Evolutionary conservation across 176 grass and related monocot species (phyloP), one percentile per base, ranked within the genome.

Genomic region (Rhynchospora tenuis): DNA sequence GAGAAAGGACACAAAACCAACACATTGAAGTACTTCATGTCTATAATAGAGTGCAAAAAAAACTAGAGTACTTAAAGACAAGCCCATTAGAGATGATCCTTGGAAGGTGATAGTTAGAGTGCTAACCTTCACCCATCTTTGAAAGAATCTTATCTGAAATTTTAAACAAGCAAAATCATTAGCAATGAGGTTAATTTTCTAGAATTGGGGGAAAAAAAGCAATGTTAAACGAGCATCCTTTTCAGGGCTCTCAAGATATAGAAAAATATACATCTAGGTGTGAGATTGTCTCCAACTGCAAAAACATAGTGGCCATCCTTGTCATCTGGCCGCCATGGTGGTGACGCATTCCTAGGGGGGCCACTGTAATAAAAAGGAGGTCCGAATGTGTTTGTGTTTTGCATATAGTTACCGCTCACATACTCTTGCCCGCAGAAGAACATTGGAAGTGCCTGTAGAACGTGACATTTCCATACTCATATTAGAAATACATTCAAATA

Each of bases 71-170:
- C 33, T 38, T n/a, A 70, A 45, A 43, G 42, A 5, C 33, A 1
- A 45, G 16, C 1, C 7, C 59, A 45, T 70, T 75, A 51, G 6
- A 75, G 72, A 54, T 75, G 45, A 28, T 75, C 54, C 14, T 1
- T 15, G 22, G 47, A 29, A 54, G 23, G 54, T 3, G 14, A n/a
- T 17, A 79, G 71, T 29, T 57, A 83, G 68, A 65, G 48, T 29
- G 84, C 96, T 84, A 67, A 99, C 96, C 96, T 99, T 95, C 96
- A 71, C 96, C 96, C 96, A 99, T 99, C 85, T 99, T 99, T 91
- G 88, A 95, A 33, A 95, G 91, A 87, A 99, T 99, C 79, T 89
- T 90, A 91, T 99, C 96, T 99, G 93, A 87, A 91, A 59, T 83
- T 33, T 67, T 23, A 29, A 81, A 29, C 56, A 19, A 84, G 78